phyloP scores from a whole-genome alignment of 768 basidiomycete species.

The Hydnum rufescens region DNA sequence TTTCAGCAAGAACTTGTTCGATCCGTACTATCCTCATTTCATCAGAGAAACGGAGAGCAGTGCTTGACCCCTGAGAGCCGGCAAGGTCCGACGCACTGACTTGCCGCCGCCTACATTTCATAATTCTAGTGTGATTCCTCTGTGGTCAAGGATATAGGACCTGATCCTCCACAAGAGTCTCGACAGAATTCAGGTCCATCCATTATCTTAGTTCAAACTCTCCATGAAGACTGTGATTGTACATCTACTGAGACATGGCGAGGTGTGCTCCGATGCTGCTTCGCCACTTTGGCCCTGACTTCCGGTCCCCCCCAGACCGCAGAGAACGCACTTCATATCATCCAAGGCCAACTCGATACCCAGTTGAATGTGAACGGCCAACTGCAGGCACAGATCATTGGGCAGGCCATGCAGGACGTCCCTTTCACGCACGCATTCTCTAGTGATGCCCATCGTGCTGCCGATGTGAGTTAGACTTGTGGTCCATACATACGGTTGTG shows the following conservation, averaged over 20 bases:
- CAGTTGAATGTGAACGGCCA: constrained; percentile 11
- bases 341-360: constrained; percentile 13
- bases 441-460: constrained; percentile 15
- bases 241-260: constrained; percentile 7
- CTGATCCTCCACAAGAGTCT: too few species aligned
- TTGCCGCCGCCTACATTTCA: too few species aligned
- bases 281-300: too few species aligned
- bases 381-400: constrained; percentile 8
- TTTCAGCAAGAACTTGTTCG: too few species aligned
- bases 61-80: too few species aligned
- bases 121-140: too few species aligned
- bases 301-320: constrained; percentile 5
- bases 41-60: too few species aligned
- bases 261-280: too few species aligned
- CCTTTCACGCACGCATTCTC: constrained; percentile 14
- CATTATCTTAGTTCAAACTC: background rate
- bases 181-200: too few species aligned
- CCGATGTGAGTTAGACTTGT: constrained; percentile 14
- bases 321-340: constrained; percentile 9
- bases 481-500: background rate
- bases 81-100: too few species aligned
- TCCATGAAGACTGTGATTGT: constrained; percentile 8
- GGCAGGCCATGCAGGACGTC: constrained; percentile 10
- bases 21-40: too few species aligned
- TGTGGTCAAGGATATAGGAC: too few species aligned